Evolutionary conservation across 495 filamentous ascomycete genomes (phyloP).

Genomic region (Trichoderma virens): DNA sequence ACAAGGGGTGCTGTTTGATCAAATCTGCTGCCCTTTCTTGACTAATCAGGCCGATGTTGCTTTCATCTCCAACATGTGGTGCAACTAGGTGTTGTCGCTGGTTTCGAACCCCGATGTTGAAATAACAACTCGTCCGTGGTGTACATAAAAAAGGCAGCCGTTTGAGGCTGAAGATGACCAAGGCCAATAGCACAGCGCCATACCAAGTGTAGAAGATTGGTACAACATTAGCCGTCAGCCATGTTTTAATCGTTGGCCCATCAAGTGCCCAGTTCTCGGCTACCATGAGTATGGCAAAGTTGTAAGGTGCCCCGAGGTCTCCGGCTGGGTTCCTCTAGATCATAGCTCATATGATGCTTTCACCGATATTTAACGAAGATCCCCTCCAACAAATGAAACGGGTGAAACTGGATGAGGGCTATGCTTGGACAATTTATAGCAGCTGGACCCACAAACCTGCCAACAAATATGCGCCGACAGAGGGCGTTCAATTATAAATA

Average conservation of each 20-base stretch:
- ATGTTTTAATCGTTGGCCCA: not conserved
- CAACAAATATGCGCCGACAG: too few species aligned
- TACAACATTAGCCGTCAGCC: not conserved
- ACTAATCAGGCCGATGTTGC: not conserved
- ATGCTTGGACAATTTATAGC: too few species aligned
- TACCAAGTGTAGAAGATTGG: not conserved
- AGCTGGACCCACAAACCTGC: too few species aligned
- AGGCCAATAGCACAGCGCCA: not conserved
- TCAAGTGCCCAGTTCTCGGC: not conserved
- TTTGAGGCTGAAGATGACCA: not conserved
- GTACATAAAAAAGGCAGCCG: not conserved
- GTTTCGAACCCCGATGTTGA: not conserved
- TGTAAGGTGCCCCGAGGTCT: not conserved
- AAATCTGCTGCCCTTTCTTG: not conserved
- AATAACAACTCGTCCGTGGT: not conserved
- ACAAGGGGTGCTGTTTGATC: not conserved
- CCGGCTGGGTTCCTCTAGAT: not conserved
- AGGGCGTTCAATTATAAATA: too few species aligned
- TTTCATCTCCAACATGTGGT: not conserved
- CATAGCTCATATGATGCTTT: too few species aligned
- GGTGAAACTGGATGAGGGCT: too few species aligned
- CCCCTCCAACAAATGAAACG: too few species aligned
- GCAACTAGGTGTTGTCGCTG: not conserved
- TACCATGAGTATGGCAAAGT: not conserved
- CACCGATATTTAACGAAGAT: too few species aligned